Base-by-base conservation (phyloP, 805 yeast species). In the Lipomyces sp. region DNA sequence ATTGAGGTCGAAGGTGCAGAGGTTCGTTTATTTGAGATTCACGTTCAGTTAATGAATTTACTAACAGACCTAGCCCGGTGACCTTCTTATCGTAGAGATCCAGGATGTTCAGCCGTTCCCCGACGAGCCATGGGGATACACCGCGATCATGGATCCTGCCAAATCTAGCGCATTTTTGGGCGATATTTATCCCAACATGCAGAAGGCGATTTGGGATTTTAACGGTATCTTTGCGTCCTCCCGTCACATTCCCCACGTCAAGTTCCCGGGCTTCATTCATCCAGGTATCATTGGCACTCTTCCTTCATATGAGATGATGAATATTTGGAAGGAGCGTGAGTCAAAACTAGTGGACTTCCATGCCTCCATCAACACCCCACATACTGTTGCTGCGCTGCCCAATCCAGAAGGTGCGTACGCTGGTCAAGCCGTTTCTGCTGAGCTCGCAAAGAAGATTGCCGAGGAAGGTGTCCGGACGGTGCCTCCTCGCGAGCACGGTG, bases 271-370 rank as follows among this genome's bases (percentile, higher is more conserved):
- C 7, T 69, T 83, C 55, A 79, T 81, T 62, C 86, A 83, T 71
- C 86, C 86, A 2, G 86, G 86, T 29, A 83, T 83, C 50, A 74
- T 83, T 61, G 86, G 86, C 18, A 80, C 83, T 30, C 83, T 84
- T 11, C 86, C 86, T 13, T 79, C 82, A 42, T 74, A 74, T 30
- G 82, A 77, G 58, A 74, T 83, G 11, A 73, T 83, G 53, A 75
- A 73, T 11, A 82, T 78, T 63, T 83, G 86, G 86, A 83, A 79
- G 65, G 64, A 65, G 45, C 77, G 86, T 62, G 86, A 83, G 72
- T 64, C 74, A 0, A 76, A 71, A 58, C 73, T 83, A 33, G 81
- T 77, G 33, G 74, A 65, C 56, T 67, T 62, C 59, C 70, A 71
- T 30, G 72, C 73, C n/a, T 76, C 77, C 4, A 56, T 60, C 57